phyloP scores from a whole-genome alignment of 2,329 filamentous ascomycete species.

The Lachnellula arida region DNA sequence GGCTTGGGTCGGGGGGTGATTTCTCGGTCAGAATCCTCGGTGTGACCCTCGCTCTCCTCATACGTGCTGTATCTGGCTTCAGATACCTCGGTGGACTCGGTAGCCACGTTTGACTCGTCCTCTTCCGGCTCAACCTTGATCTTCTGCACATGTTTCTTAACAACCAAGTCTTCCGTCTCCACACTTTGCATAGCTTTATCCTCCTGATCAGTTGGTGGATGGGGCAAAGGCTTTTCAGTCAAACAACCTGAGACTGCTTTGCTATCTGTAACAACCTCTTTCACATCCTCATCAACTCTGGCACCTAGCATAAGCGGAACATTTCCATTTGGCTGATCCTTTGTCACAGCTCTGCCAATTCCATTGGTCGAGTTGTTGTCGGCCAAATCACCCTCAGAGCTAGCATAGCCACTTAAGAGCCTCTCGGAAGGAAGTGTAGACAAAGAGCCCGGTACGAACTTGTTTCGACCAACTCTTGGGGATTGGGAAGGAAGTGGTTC shows the following conservation, averaged over 20 bases:
- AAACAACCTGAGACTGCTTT: background rate
- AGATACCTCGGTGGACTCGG: background rate
- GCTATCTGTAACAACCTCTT: background rate
- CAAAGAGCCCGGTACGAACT: constrained; percentile 39
- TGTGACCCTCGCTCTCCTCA: background rate
- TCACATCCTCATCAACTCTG: background rate
- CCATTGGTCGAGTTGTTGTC: constrained; percentile 8
- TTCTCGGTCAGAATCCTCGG: constrained; percentile 2
- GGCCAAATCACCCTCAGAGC: constrained; percentile 12
- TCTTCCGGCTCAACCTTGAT: background rate
- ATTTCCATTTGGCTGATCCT: constrained; percentile 2
- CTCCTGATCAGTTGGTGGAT: background rate
- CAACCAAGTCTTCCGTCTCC: background rate
- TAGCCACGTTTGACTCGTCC: background rate
- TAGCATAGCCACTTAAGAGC: constrained; percentile 34
- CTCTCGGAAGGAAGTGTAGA: constrained; percentile 42
- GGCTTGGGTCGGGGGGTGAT: constrained; percentile 2
- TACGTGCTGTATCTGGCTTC: background rate
- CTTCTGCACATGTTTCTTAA: background rate
- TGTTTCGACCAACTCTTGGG: constrained; percentile 27
- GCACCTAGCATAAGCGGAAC: background rate
- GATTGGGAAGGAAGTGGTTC: constrained; percentile 31
- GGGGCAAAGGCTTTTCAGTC: background rate
- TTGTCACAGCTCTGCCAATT: constrained; percentile 18
- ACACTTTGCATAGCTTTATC: constrained; percentile 5